Evolutionary conservation across 805 yeast species (phyloP).

Genomic region (Suhomyces canberraensis): DNA sequence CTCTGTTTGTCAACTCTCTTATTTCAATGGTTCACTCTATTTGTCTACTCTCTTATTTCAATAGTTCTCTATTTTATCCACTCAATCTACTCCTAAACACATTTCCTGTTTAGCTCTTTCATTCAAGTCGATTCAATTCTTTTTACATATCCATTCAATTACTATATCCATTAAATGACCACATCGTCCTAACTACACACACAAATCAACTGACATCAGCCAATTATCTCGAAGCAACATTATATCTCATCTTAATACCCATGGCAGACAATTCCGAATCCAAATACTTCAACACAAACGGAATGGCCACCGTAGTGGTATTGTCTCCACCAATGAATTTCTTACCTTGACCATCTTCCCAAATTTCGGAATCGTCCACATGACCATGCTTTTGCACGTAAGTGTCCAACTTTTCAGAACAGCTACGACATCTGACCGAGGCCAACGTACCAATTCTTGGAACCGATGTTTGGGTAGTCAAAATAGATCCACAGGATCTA

Average conservation of each 20-base stretch:
- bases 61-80: no score
- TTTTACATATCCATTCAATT: no score
- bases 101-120: no score
- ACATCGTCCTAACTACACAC: no score
- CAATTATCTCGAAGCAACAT: constrained; percentile 47
- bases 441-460: constrained; percentile 86
- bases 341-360: constrained; percentile 98
- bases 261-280: constrained; percentile 95
- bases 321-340: constrained; percentile 88
- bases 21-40: no score
- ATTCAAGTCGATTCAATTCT: no score
- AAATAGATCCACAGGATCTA: constrained; percentile 87
- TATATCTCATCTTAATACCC: constrained; percentile 93
- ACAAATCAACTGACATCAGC: no score
- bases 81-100: no score
- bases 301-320: constrained; percentile 94
- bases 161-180: no score
- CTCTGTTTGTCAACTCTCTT: no score
- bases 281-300: constrained; percentile 90
- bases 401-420: constrained; percentile 70
- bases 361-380: constrained; percentile 68
- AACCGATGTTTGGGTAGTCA: constrained; percentile 85
- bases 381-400: constrained; percentile 45
- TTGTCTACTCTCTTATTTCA: no score
- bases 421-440: constrained; percentile 81